phyloP scores from a whole-genome alignment of 768 basidiomycete genomes.

The Boletus rufocinnamomeus region DNA sequence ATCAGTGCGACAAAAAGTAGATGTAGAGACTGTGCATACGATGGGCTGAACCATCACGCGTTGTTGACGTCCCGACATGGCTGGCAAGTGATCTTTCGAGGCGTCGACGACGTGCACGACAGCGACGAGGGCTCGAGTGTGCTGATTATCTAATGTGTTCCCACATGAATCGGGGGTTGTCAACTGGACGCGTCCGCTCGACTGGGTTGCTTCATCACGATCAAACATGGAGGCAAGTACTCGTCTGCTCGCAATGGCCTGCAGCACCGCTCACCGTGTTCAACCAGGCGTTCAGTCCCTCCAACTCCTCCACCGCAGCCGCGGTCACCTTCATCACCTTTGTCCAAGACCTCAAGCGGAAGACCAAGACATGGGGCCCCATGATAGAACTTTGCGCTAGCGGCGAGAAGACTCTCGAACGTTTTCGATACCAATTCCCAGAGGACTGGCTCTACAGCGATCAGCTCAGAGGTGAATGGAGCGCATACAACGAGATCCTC shows the following conservation, averaged over 20 bases:
- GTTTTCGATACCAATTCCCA: slow-evolving; percentile 95
- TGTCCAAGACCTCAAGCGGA: slow-evolving; percentile 97
- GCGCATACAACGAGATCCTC: slow-evolving; percentile 96
- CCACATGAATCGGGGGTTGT: slow-evolving; percentile 17
- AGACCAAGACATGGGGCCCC: slow-evolving; percentile 94
- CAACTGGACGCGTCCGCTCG: slow-evolving; percentile 21
- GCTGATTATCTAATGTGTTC: slow-evolving; percentile 26
- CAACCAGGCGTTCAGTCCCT: slow-evolving; percentile 63
- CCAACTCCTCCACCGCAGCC: slow-evolving; percentile 93
- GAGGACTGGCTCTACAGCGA: slow-evolving; percentile 99
- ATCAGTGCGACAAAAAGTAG: slow-evolving; percentile 5
- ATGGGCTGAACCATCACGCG: slow-evolving; percentile 99
- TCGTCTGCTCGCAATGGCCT: too few relatives aligned
- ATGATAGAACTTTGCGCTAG: slow-evolving; percentile 93
- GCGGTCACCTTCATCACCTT: slow-evolving; percentile 99
- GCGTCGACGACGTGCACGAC: slow-evolving; percentile 14
- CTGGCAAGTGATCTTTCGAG: slow-evolving; percentile 30
- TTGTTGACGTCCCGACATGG: slow-evolving; percentile 90
- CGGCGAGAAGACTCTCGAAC: slow-evolving; percentile 96
- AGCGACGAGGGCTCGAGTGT: not conserved
- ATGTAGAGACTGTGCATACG: slow-evolving; percentile 52
- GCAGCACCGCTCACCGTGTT: slow-evolving; percentile 10
- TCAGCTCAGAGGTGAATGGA: slow-evolving; percentile 97
- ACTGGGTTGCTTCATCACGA: slow-evolving; percentile 19
- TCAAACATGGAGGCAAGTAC: slow-evolving; percentile 32